These are phyloP conservation scores for Aschersonia sp. DNA, from an alignment of 2,329 filamentous ascomycete species.

Conservation along the genomic window DNA sequence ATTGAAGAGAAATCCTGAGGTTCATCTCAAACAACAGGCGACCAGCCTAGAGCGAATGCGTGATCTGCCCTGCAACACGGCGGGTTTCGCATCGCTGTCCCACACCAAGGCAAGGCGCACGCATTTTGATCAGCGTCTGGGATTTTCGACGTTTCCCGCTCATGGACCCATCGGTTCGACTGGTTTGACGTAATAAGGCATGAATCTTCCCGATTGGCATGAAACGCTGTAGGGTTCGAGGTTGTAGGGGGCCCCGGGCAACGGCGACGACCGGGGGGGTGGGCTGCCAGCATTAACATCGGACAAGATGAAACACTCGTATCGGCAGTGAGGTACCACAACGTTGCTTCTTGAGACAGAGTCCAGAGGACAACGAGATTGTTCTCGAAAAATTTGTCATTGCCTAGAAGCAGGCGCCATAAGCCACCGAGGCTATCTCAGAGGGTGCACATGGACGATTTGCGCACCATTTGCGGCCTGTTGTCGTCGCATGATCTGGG, in stretches of 20 bases:
- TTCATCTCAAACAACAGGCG: background rate
- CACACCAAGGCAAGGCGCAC: background rate
- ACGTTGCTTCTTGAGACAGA: background rate
- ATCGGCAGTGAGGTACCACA: background rate
- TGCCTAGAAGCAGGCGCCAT: background rate
- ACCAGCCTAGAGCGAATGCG: background rate
- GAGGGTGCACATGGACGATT: background rate
- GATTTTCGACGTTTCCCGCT: background rate
- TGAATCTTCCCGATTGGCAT: background rate
- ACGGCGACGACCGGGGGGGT: background rate
- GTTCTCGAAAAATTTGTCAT: background rate
- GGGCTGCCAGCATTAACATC: background rate
- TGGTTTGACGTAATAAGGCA: background rate
- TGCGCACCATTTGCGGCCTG: no score
- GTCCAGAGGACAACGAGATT: background rate
- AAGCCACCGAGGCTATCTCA: background rate
- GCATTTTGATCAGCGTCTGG: background rate
- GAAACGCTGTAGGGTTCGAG: background rate
- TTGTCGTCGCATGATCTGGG: no score
- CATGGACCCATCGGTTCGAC: background rate
- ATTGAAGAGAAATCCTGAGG: background rate
- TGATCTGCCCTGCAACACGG: background rate
- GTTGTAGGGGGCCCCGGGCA: background rate
- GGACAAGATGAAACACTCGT: constrained; percentile 1
- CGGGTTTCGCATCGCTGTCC: background rate